Percentiles rank a stretch among this genome's conserved stretches.
These are phyloP conservation scores for Xylariaceae sp. DNA, from an alignment of 2,329 filamentous ascomycete species.

Conservation along the genomic window DNA sequence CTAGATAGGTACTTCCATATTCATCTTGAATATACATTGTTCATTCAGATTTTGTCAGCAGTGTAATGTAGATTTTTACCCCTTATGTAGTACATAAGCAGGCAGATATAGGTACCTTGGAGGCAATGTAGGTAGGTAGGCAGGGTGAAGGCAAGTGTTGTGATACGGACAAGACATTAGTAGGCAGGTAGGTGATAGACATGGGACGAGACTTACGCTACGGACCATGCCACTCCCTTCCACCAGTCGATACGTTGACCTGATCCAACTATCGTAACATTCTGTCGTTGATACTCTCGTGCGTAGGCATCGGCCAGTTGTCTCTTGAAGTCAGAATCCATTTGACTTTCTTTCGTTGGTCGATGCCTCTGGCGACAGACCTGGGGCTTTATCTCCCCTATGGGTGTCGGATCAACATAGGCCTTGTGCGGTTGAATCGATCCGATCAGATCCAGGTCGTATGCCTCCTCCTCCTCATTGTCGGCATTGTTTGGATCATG, in stretches of 20 bases:
- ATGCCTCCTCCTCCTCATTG: not conserved
- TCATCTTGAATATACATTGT: too few species aligned
- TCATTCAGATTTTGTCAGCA: too few species aligned
- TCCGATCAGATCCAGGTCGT: not conserved
- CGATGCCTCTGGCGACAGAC: not conserved
- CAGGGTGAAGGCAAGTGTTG: too few species aligned
- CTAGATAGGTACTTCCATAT: too few species aligned
- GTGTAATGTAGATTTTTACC: too few species aligned
- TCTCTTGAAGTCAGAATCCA: not conserved
- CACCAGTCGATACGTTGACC: not conserved
- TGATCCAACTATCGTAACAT: not conserved
- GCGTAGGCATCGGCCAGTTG: not conserved
- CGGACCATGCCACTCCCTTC: not conserved
- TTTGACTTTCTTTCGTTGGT: not conserved
- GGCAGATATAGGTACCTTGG: too few species aligned
- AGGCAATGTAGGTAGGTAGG: too few species aligned
- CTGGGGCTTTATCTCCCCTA: not conserved
- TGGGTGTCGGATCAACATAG: not conserved
- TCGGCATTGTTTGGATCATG: not conserved
- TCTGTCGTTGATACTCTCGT: not conserved
- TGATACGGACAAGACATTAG: too few species aligned
- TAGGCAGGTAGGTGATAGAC: not conserved
- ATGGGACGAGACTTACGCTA: not conserved
- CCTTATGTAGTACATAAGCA: too few species aligned
- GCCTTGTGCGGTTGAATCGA: not conserved